These are phyloP conservation scores for Macrolepiota fuliginosa DNA, from an alignment of 768 basidiomycete genomes.

Conservation along the genomic window DNA sequence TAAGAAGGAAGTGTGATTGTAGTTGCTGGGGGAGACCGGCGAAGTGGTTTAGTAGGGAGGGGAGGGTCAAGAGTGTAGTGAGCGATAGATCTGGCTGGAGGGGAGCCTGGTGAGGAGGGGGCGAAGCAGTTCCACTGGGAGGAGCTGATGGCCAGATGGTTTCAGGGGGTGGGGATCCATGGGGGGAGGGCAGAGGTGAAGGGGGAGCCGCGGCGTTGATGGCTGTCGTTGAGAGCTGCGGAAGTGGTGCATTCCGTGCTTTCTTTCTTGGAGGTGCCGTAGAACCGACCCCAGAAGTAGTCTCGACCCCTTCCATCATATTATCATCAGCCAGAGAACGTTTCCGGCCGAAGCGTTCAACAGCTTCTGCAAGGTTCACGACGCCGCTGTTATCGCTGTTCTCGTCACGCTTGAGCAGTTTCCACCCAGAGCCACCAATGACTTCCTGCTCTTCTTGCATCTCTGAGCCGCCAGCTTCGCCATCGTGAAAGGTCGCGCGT, in stretches of 20 bases:
- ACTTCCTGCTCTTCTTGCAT: constrained; percentile 72
- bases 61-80: constrained; percentile 83
- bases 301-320: constrained; percentile 49
- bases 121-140: constrained; percentile 75
- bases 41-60: constrained; percentile 80
- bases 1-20: constrained; percentile 92
- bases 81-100: constrained; percentile 81
- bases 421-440: constrained; percentile 69
- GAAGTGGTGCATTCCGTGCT: constrained; percentile 57
- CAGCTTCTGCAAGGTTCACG: constrained; percentile 73
- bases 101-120: constrained; percentile 58
- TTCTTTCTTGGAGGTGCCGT: constrained; percentile 71
- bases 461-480: constrained; percentile 57
- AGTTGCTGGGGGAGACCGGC: constrained; percentile 73
- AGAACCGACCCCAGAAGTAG: constrained; percentile 43
- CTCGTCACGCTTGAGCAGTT: constrained; percentile 69
- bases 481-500: constrained; percentile 77
- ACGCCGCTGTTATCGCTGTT: constrained; percentile 43
- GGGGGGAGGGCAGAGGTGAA: constrained; percentile 82
- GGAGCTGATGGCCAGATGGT: constrained; percentile 79
- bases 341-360: constrained; percentile 87
- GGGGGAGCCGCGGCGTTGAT: constrained; percentile 76
- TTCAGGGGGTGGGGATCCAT: constrained; percentile 78
- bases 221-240: constrained; percentile 53
- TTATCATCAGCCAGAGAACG: constrained; percentile 63